Percentiles rank a stretch among this genome's conserved stretches.
Evolutionary conservation across 805 yeast genomes (phyloP).

Genomic region (Candida mattraensis): DNA sequence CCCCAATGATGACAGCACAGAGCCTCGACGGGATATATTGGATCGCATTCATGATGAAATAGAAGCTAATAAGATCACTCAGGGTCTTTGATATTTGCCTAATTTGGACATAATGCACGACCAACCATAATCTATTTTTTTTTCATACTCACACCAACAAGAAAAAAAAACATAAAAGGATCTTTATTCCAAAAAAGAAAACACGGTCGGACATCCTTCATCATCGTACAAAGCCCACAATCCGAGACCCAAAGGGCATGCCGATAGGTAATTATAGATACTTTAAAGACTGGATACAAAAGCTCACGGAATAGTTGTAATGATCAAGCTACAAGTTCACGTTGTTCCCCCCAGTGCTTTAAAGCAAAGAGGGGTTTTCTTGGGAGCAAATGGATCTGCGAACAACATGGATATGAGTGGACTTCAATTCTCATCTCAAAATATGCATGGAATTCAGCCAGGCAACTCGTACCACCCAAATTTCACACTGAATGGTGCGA

Average conservation of each 20-base stretch:
- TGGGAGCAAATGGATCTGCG: slow-evolving; percentile 3
- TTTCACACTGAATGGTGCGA: slow-evolving; percentile 25
- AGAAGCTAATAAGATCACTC: slow-evolving; percentile 22
- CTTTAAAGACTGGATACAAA: no score
- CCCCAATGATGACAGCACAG: slow-evolving; percentile 4
- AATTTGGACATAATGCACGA: neutral
- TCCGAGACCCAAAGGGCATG: no score
- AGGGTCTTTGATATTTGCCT: neutral
- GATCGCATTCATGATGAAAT: slow-evolving; percentile 32
- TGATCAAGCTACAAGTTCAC: slow-evolving; percentile 30
- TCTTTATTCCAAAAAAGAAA: slow-evolving; percentile 1
- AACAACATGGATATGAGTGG: slow-evolving; percentile 8
- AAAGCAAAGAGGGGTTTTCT: slow-evolving; percentile 2
- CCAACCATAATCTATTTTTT: no score
- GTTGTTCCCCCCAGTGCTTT: slow-evolving; percentile 29
- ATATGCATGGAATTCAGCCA: slow-evolving; percentile 7
- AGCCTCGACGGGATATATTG: slow-evolving; percentile 16
- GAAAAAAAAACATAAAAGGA: slow-evolving; percentile 5
- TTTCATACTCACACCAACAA: slow-evolving; percentile 7
- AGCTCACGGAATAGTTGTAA: no score
- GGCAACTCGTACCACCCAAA: slow-evolving; percentile 15
- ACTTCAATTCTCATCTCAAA: slow-evolving; percentile 9
- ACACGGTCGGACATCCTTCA: no score
- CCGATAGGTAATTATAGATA: no score
- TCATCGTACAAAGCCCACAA: no score